Evolutionary conservation across 257 asterid genomes (phyloP).

Genomic region (Rubia yunnanensis): DNA sequence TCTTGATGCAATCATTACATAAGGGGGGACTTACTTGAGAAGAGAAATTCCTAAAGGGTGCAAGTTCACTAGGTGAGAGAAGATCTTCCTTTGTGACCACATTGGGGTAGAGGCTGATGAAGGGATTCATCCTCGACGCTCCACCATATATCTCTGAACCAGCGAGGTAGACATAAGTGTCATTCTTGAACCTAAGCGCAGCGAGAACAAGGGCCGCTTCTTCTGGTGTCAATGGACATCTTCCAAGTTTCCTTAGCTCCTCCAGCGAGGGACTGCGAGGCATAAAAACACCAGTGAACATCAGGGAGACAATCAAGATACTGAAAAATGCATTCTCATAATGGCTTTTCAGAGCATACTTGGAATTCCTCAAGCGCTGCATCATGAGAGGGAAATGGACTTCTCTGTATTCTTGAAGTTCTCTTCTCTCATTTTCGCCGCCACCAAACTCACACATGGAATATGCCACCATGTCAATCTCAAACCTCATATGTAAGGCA

Average conservation of each 20-base stretch:
- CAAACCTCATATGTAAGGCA: conserved; percentile 90
- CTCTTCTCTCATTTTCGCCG: conserved; percentile 55
- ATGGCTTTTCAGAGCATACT: conserved; percentile 21
- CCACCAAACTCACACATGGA: conserved; percentile 93
- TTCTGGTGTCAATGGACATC: conserved; percentile 92
- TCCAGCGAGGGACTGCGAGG: conserved; percentile 36
- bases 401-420: conserved; percentile 72
- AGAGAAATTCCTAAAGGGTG: conserved; percentile 71
- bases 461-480: conserved; percentile 96
- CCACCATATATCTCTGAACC: conserved; percentile 81
- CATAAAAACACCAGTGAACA: background rate
- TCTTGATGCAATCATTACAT: background rate
- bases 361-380: conserved; percentile 58
- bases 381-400: conserved; percentile 70
- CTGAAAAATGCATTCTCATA: background rate
- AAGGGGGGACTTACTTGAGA: conserved; percentile 53
- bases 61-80: conserved; percentile 62
- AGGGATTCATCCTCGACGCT: conserved; percentile 56
- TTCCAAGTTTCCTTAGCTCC: conserved; percentile 62
- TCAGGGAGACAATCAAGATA: background rate
- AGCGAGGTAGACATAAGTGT: conserved; percentile 75
- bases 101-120: conserved; percentile 60
- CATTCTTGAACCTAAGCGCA: conserved; percentile 54
- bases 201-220: conserved; percentile 88
- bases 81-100: conserved; percentile 77